Percentiles rank a stretch among this genome's conserved stretches.
Evolutionary conservation across 2,329 filamentous ascomycete genomes (phyloP).

Genomic region (Cladophialophora exuberans): DNA sequence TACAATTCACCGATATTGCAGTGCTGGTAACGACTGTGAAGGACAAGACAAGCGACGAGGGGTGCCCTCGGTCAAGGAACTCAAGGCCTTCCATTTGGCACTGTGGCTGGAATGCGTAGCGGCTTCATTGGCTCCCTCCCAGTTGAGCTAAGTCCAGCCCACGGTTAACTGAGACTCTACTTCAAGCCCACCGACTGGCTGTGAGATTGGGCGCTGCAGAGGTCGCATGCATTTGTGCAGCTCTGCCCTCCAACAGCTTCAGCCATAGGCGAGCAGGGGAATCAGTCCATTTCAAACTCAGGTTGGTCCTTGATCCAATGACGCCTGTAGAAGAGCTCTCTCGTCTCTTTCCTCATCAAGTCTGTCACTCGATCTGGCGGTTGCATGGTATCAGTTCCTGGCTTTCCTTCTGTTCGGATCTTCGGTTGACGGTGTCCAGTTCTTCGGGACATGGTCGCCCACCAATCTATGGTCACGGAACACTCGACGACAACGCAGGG

Average conservation of each 20-base stretch:
- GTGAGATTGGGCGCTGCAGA: slow-evolving; percentile 27
- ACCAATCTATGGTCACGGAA: slow-evolving; percentile 3
- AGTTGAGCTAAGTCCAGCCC: slow-evolving; percentile 4
- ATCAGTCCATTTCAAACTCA: slow-evolving; percentile 26
- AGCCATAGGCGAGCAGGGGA: slow-evolving; percentile 22
- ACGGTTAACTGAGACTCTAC: slow-evolving; percentile 11
- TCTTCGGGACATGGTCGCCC: not conserved
- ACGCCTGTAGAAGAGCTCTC: slow-evolving; percentile 10
- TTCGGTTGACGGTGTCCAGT: slow-evolving; percentile 1
- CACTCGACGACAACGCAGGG: slow-evolving; percentile 5
- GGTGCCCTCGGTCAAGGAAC: slow-evolving; percentile 7
- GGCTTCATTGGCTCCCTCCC: slow-evolving; percentile 12
- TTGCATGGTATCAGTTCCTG: slow-evolving; percentile 12
- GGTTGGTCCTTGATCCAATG: slow-evolving; percentile 18
- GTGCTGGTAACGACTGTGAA: not conserved
- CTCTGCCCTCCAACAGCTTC: slow-evolving; percentile 11
- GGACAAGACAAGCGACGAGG: slow-evolving; percentile 1
- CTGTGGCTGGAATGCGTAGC: slow-evolving; percentile 19
- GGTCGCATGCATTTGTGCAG: slow-evolving; percentile 25
- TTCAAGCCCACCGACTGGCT: slow-evolving; percentile 23
- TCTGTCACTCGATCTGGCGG: slow-evolving; percentile 24
- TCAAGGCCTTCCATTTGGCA: slow-evolving; percentile 10
- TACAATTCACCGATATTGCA: too few relatives aligned
- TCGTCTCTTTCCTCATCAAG: slow-evolving; percentile 7
- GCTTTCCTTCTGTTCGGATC: slow-evolving; percentile 1